Evolutionary conservation across 371 early-diverging fungal genomes (phyloP).

Genomic region (Blakeslea trispora): DNA sequence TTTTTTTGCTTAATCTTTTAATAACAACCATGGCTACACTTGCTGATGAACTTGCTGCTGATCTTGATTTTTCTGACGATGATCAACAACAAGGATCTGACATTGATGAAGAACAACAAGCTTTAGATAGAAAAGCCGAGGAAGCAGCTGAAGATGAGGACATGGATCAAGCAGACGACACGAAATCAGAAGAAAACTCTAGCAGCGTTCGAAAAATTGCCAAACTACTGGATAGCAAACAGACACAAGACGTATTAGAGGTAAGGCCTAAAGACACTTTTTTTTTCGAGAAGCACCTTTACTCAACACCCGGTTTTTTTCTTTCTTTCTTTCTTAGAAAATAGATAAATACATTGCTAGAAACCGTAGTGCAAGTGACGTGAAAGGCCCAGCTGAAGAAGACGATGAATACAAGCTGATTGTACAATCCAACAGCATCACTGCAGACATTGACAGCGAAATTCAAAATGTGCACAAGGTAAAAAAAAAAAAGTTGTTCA

Average conservation of each 20-base stretch:
- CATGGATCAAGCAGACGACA: constrained; percentile 33
- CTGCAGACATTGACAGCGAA: constrained; percentile 87
- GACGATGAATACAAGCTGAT: constrained; percentile 91
- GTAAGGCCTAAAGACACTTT: constrained; percentile 23
- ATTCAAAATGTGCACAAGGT: constrained; percentile 86
- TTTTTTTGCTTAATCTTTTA: not conserved
- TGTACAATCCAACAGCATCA: constrained; percentile 84
- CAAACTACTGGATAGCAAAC: constrained; percentile 43
- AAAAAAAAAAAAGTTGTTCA: not conserved
- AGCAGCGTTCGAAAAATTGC: constrained; percentile 45
- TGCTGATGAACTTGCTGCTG: constrained; percentile 79
- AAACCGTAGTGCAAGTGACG: constrained; percentile 35
- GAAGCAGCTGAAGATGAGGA: constrained; percentile 26
- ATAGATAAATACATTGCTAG: constrained; percentile 55
- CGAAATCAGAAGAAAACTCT: constrained; percentile 16
- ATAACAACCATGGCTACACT: constrained; percentile 47
- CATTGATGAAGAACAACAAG: constrained; percentile 36
- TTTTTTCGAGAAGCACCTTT: no score
- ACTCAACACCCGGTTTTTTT: no score
- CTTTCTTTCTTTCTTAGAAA: constrained; percentile 34
- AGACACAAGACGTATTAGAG: constrained; percentile 45
- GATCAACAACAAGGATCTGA: constrained; percentile 28
- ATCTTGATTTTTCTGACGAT: constrained; percentile 65
- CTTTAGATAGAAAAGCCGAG: constrained; percentile 15
- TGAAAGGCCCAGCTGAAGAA: constrained; percentile 69